Conservation (phyloP, 2,329 filamentous ascomycete species). For the Cadophora gregata region DNA sequence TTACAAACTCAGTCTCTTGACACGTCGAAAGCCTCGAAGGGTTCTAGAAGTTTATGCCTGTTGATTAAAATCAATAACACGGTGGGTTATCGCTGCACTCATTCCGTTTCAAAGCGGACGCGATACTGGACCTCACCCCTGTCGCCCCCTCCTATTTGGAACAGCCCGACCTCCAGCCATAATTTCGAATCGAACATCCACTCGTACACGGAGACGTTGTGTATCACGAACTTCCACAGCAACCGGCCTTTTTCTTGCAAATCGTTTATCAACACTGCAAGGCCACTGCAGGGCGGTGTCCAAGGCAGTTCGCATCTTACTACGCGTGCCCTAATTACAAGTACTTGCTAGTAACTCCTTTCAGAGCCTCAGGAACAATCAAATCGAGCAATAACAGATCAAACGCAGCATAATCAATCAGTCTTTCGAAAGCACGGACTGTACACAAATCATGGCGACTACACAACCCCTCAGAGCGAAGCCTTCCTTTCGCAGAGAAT, state of each 20-base stretch:
- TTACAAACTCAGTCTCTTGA: slow-evolving; percentile 3
- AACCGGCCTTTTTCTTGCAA: slow-evolving; percentile 25
- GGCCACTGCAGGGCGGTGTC: slow-evolving; percentile 32
- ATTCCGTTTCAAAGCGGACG: slow-evolving; percentile 31
- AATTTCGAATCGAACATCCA: slow-evolving; percentile 27
- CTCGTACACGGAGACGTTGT: slow-evolving; percentile 20
- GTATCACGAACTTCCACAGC: slow-evolving; percentile 36
- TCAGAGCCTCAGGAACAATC: slow-evolving; percentile 4
- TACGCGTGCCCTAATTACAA: slow-evolving; percentile 7
- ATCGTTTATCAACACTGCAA: slow-evolving; percentile 17
- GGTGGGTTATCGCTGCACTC: slow-evolving; percentile 23
- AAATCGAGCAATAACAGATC: slow-evolving; percentile 17
- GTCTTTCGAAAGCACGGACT: slow-evolving; percentile 27
- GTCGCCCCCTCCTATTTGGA: slow-evolving; percentile 23
- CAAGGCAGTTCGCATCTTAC: slow-evolving; percentile 16
- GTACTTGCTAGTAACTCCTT: slow-evolving; percentile 10
- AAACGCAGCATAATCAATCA: slow-evolving; percentile 19
- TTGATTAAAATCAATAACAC: slow-evolving; percentile 23
- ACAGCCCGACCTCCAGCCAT: slow-evolving; percentile 22
- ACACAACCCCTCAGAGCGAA: slow-evolving; percentile 38
- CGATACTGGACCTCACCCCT: slow-evolving; percentile 21
- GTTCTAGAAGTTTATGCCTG: slow-evolving; percentile 34
- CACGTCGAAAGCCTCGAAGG: slow-evolving; percentile 17
- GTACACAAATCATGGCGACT: slow-evolving; percentile 49
- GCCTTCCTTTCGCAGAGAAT: slow-evolving; percentile 47